Evolutionary conservation across 2,329 filamentous ascomycete genomes (phyloP), one percentile per base, ranked within the genome.

Genomic region (Claviceps humidiphila): DNA sequence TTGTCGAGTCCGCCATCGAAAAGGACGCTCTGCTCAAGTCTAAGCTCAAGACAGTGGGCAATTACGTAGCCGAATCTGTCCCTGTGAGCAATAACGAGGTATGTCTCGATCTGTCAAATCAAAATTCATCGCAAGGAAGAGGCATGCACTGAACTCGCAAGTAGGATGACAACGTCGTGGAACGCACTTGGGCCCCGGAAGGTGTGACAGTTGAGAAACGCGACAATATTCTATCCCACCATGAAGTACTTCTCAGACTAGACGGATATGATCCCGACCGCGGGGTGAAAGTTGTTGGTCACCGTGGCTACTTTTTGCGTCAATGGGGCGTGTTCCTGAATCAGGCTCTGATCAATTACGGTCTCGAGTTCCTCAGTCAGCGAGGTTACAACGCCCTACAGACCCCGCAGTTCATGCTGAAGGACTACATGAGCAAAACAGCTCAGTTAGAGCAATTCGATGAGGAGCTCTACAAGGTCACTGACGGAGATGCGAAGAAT

Each of bases 371-470:
- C 68, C 81, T 97, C 52, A 81, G 81, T 68, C 75, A 80, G 61
- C 86, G 84, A 68, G 89, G 86, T 53, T 95, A 89, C 70, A 89
- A 78, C 34, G 84, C 87, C 7, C 81, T 91, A 58, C 87, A 93
- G 64, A 85, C 91, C 1, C 90, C 90, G 1, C 89, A 89, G 64
- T 94, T 98, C 75, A 95, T 97, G 87, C 79, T 91, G 57, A 87
- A 87, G 68, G 87, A 95, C 49, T 85, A 89, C 67, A 98, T 98
- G 93, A 90, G 87, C 55, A 97, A 97, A 76, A 98, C 93, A 0
- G 93, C 93, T 2, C 93, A 98, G 71, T 81, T 98, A 26, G 89
- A 93, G 60, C 87, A 96, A 63, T 98, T 98, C 63, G 93, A 98
- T 64, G 93, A 97, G 68, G 91, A 97, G 69, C 75, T 98, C 50